Evolutionary conservation across 2,329 filamentous ascomycete genomes (phyloP).

Genomic region (Trichophyton rubrum): DNA sequence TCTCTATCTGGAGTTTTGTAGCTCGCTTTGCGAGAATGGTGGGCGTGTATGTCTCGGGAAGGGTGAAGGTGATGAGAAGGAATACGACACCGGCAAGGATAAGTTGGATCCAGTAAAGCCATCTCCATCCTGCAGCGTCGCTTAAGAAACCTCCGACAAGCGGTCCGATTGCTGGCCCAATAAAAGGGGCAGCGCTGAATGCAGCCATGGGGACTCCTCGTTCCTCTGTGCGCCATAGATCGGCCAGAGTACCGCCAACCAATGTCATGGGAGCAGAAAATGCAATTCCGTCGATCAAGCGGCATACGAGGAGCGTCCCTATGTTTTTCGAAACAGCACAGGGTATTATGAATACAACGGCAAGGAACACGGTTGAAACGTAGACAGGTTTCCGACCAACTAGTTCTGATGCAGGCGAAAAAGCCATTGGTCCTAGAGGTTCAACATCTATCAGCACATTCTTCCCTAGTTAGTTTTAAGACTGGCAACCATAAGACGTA

Average conservation of each 20-base stretch:
- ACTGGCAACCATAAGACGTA: conserved; percentile 17
- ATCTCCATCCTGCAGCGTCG: conserved; percentile 61
- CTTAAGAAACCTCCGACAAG: conserved; percentile 65
- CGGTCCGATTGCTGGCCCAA: conserved; percentile 66
- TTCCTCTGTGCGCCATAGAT: conserved; percentile 75
- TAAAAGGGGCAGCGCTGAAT: conserved; percentile 70
- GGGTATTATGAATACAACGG: conserved; percentile 68
- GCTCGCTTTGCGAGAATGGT: conserved; percentile 61
- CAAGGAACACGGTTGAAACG: conserved; percentile 52
- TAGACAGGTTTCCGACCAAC: conserved; percentile 62
- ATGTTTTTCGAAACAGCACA: conserved; percentile 68
- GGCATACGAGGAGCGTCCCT: conserved; percentile 60
- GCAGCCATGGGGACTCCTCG: conserved; percentile 77
- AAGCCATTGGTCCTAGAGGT: conserved; percentile 56
- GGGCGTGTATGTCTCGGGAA: conserved; percentile 79
- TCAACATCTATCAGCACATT: background rate
- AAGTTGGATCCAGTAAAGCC: conserved; percentile 78
- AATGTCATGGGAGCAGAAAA: conserved; percentile 81
- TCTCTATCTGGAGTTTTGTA: conserved; percentile 55
- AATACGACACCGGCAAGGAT: conserved; percentile 61
- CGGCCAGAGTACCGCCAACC: conserved; percentile 68
- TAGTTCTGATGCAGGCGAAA: conserved; percentile 67
- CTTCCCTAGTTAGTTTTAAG: background rate
- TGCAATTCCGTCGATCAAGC: conserved; percentile 67
- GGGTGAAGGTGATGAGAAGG: conserved; percentile 70